Base-by-base conservation (phyloP, 1,284 basidiomycete species). In the Amylostereum areolatum region DNA sequence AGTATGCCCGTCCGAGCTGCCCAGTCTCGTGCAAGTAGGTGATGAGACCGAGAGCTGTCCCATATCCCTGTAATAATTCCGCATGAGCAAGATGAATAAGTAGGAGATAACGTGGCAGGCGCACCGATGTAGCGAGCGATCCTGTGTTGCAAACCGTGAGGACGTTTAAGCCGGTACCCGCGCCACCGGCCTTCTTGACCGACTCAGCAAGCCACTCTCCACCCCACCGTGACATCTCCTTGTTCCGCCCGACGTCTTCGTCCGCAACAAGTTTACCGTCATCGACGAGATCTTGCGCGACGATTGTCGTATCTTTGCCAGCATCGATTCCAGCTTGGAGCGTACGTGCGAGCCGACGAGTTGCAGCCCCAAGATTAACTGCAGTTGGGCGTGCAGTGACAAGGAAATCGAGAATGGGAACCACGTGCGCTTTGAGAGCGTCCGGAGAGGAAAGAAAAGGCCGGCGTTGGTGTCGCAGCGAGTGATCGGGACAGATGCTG, bases 81-180 rank as follows among this genome's bases (percentile, higher is more conserved):
- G 48, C 30, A 52, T 57, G 46, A 54, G 47, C 43, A 45, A 53
- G 27, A 10, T 39, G 30, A 10, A 8, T 24, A 39, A 36, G 32
- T 34, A 41, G 43, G 27, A 39, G 37, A 35, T 41, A 39, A 18
- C 12, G 6, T 39, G 41, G 11, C 48, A 37, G 43, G 70, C 85
- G 52, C 56, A 92, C 91, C 36, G 91, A 93, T 18, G 92, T 96
- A 2, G 93, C 93, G 52, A 97, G 74, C 28, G 88, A 91, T 18
- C 93, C 93, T 18, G 93, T 96, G 67, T 97, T 97, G 73, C 93
- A 97, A n/a, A 96, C 91, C 3, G 92, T 96, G 64, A 96, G 72
- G 28, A 95, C 79, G 62, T 90, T 91, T 50, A 95, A 65, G 47
- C 67, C 69, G 52, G 70, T 68, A 47, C 74, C 74, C 10, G 68